Evolutionary conservation across 192 early-diverging fungal species (phyloP).

Genomic region (Spizellomyces punctatus): DNA sequence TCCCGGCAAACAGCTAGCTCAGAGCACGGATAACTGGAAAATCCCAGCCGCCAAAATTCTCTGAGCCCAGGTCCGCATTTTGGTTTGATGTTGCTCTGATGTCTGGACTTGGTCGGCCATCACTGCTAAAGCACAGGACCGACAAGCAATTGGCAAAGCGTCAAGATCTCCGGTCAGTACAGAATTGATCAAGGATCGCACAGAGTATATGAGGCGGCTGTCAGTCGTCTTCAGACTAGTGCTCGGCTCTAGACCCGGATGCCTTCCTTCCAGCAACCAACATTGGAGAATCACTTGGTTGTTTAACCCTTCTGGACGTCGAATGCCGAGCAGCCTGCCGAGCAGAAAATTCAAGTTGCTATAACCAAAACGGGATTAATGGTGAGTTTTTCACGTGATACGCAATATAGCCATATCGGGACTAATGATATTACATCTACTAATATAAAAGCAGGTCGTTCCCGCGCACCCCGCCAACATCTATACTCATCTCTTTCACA

Average conservation of each 20-base stretch:
- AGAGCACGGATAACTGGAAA: too few relatives aligned
- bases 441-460: not conserved
- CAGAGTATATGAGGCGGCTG: not conserved
- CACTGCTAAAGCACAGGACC: not conserved
- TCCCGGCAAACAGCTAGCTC: too few relatives aligned
- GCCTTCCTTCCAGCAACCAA: not conserved
- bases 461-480: not conserved
- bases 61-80: too few relatives aligned
- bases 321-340: not conserved
- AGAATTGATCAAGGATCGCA: not conserved
- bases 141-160: slow-evolving; percentile 2
- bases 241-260: not conserved
- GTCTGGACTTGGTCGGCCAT: not conserved
- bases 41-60: too few relatives aligned
- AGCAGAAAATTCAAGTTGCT: too few relatives aligned
- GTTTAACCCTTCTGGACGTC: not conserved
- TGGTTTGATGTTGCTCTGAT: not conserved
- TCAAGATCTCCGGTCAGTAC: not conserved
- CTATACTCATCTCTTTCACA: not conserved
- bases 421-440: not conserved
- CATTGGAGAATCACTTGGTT: not conserved
- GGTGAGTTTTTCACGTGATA: too few relatives aligned
- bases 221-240: not conserved
- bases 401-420: not conserved
- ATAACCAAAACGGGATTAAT: too few relatives aligned